A percentile compares a stretch with the other conserved stretches of the same genome.
These are phyloP conservation scores for Apiospora malaysiana DNA, from an alignment of 2,329 filamentous ascomycete genomes.

Conservation along the genomic window DNA sequence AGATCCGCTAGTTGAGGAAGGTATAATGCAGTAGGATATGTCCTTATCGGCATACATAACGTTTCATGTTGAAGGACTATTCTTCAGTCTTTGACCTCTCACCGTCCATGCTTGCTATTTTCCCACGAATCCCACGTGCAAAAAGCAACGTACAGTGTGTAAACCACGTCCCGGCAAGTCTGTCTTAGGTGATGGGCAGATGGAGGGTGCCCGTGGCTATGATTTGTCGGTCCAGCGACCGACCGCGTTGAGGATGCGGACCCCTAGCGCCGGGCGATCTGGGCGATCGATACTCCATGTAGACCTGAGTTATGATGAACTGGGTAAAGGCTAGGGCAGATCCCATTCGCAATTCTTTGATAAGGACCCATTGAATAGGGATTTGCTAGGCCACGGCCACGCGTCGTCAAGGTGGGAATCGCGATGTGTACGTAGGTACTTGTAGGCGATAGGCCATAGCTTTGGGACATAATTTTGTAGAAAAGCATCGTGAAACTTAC, in stretches of 20 bases:
- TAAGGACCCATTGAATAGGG: constrained; percentile 7
- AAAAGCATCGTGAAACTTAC: constrained; percentile 1
- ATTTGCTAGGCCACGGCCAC: constrained; percentile 6
- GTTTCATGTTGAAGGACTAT: constrained; percentile 2
- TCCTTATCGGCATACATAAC: neutral
- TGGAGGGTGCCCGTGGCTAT: neutral
- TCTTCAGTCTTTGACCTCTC: neutral
- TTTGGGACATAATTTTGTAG: neutral
- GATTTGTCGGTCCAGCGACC: neutral
- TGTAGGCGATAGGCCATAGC: neutral
- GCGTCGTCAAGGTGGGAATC: constrained; percentile 8
- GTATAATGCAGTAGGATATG: neutral
- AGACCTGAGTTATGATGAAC: neutral
- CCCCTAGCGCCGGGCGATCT: constrained; percentile 13
- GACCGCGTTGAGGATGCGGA: constrained; percentile 4
- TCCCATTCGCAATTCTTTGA: constrained; percentile 5
- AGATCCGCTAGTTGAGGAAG: constrained; percentile 1
- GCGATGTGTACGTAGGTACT: neutral
- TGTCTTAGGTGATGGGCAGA: neutral
- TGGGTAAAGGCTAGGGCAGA: constrained; percentile 14
- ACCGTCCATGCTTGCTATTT: neutral
- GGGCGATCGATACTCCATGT: constrained; percentile 17
- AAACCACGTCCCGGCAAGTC: neutral
- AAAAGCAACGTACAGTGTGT: neutral
- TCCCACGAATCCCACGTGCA: constrained; percentile 9